Base-by-base conservation (phyloP, 2,329 filamentous ascomycete genomes). In the Blumeriella jaapii region DNA sequence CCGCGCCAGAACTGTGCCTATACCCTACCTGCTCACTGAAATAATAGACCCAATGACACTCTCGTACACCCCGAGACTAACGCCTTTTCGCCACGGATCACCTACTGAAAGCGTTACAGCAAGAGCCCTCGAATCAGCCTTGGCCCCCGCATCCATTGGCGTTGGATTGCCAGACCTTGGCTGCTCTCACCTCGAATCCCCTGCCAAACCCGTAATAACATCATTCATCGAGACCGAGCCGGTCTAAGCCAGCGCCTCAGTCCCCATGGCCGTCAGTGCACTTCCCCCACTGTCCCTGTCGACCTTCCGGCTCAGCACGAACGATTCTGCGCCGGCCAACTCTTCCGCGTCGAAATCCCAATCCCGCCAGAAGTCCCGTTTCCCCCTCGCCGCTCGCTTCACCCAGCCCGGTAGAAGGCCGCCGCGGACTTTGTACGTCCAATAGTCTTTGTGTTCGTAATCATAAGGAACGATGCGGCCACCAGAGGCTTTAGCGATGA, bases 371-470 rank as follows among this genome's bases (percentile, higher is more conserved):
- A 49, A 49, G 31, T 49, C 47, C 7, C 27, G 33, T 35, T 49
- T 44, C n/a, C 48, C 83, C 23, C 61, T 61, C 0, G 59, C 54
- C 4, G 79, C 61, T 18, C 84, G 69, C 38, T 66, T 62, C 33
- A 85, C 53, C 84, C 84, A 93, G 0, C 72, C 73, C 0, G 84
- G 83, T 16, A 87, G 59, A 31, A 91, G 60, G 1, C 83, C 83
- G 11, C 83, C 82, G 1, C 77, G 71, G 18, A 87, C 69, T 51
- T 71, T 75, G 63, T 76, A 89, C 0, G 81, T 82, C 85, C 84
- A 93, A 7, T 68, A 71, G 40, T 91, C 84, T 57, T 84, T 83
- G 50, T 79, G 64, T 6, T 80, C 68, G 59, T 84, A 81, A 59
- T 87, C 82, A 5, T 71, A 68, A 0, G 85, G 84, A 6, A 78